Percentiles rank a stretch among this genome's conserved stretches.
These are phyloP conservation scores for Fusarium metavorans DNA, from an alignment of 2,329 filamentous ascomycete species.

Conservation along the genomic window DNA sequence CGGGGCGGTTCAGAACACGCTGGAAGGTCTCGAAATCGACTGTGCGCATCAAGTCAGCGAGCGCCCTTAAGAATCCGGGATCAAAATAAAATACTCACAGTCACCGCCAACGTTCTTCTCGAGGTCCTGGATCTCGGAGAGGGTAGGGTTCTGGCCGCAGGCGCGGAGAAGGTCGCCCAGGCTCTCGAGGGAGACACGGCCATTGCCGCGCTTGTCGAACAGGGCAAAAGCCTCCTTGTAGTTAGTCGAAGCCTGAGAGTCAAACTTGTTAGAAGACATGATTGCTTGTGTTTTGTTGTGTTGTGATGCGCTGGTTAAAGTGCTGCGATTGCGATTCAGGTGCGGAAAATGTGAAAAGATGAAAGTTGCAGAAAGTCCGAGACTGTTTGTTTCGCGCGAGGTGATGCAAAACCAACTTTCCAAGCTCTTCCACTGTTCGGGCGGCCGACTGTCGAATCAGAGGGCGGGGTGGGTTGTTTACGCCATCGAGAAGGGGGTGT, in stretches of 20 bases:
- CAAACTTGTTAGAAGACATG: slow-evolving; percentile 66
- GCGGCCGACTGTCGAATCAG: slow-evolving; percentile 49
- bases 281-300: slow-evolving; percentile 22
- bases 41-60: slow-evolving; percentile 52
- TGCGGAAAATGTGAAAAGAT: slow-evolving; percentile 27
- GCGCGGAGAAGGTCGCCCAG: slow-evolving; percentile 95
- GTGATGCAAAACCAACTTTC: slow-evolving; percentile 42
- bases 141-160: slow-evolving; percentile 97
- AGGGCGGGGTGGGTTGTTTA: slow-evolving; percentile 52
- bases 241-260: slow-evolving; percentile 84
- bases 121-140: slow-evolving; percentile 91
- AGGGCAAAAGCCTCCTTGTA: slow-evolving; percentile 99
- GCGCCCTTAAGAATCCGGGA: neutral
- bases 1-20: slow-evolving; percentile 95
- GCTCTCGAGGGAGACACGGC: slow-evolving; percentile 86
- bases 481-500: slow-evolving; percentile 42
- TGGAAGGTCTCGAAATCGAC: slow-evolving; percentile 99
- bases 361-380: slow-evolving; percentile 19
- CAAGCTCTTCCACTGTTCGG: slow-evolving; percentile 19
- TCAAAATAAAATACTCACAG: slow-evolving; percentile 72
- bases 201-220: slow-evolving; percentile 99
- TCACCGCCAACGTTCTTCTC: slow-evolving; percentile 91
- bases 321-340: slow-evolving; percentile 26
- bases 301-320: slow-evolving; percentile 21
- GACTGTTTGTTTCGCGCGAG: slow-evolving; percentile 25